Evolutionary conservation across 2,329 filamentous ascomycete genomes (phyloP).

Genomic region (Trichophaea hybrida): DNA sequence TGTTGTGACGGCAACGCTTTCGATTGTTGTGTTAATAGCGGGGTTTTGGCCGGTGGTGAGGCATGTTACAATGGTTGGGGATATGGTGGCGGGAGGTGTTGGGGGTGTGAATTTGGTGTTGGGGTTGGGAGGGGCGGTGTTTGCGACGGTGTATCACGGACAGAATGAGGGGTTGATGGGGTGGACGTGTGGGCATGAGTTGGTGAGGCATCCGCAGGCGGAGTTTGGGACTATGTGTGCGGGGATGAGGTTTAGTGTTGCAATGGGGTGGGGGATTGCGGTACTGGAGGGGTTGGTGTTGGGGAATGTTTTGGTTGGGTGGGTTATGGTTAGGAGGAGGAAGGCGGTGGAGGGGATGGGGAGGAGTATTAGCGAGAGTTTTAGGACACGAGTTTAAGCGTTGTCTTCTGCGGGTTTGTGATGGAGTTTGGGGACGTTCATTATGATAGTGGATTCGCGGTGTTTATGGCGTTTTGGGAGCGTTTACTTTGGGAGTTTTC

Average conservation of each 20-base stretch:
- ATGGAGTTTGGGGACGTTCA: too few relatives aligned
- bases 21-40: neutral
- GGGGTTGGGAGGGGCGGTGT: neutral
- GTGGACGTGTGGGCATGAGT: neutral
- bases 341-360: too few relatives aligned
- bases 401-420: too few relatives aligned
- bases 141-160: neutral
- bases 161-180: neutral
- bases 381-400: too few relatives aligned
- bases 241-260: neutral
- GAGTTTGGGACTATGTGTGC: neutral
- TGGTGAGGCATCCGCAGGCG: conserved; percentile 1
- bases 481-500: too few relatives aligned
- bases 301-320: neutral
- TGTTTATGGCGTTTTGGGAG: too few relatives aligned
- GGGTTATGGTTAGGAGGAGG: neutral
- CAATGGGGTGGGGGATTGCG: neutral
- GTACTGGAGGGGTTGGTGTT: neutral
- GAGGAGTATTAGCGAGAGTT: too few relatives aligned
- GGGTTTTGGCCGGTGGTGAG: neutral
- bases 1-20: neutral
- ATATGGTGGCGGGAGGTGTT: neutral
- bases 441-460: too few relatives aligned
- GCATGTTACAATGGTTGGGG: neutral
- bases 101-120: neutral